These are phyloP conservation scores for Aureobasidium sp. DNA, from an alignment of 2,329 filamentous ascomycete species.

Conservation along the genomic window DNA sequence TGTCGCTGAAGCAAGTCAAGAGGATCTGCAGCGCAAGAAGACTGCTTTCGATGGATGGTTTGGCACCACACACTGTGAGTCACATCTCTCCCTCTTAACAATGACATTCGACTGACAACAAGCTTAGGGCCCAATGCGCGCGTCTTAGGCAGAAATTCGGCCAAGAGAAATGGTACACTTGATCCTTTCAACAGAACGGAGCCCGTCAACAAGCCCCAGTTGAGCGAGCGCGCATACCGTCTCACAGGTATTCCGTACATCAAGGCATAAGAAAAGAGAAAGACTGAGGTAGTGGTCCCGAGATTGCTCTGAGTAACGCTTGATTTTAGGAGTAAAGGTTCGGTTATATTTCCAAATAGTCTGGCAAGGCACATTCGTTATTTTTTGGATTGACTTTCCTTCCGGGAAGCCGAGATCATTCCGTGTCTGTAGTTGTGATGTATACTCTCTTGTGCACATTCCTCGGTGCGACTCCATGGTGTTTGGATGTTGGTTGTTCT, in stretches of 20 bases:
- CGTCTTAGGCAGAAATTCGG: slow-evolving; percentile 24
- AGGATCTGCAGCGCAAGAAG: slow-evolving; percentile 27
- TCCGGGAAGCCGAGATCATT: too few species aligned
- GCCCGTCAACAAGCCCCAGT: slow-evolving; percentile 32
- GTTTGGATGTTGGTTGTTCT: too few species aligned
- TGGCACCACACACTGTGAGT: slow-evolving; percentile 25
- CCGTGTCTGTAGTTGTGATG: too few species aligned
- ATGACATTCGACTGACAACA: not conserved
- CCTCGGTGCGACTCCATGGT: too few species aligned
- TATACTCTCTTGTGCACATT: too few species aligned
- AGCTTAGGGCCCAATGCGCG: slow-evolving; percentile 21
- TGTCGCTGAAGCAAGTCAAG: slow-evolving; percentile 25
- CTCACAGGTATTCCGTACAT: slow-evolving; percentile 43
- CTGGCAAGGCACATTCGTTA: not conserved
- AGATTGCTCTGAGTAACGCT: too few species aligned
- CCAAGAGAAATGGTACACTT: slow-evolving; percentile 23
- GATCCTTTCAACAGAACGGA: slow-evolving; percentile 29
- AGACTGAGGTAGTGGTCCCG: too few species aligned
- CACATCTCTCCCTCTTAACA: too few species aligned
- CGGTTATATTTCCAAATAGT: slow-evolving; percentile 26
- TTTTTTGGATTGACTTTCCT: not conserved
- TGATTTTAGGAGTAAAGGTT: slow-evolving; percentile 23
- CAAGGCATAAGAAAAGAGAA: slow-evolving; percentile 14
- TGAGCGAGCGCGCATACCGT: slow-evolving; percentile 36
- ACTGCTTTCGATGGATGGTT: slow-evolving; percentile 23